Evolutionary conservation across 2,329 filamentous ascomycete species (phyloP).

Genomic region (Hymenotorrendiella dingleyae): DNA sequence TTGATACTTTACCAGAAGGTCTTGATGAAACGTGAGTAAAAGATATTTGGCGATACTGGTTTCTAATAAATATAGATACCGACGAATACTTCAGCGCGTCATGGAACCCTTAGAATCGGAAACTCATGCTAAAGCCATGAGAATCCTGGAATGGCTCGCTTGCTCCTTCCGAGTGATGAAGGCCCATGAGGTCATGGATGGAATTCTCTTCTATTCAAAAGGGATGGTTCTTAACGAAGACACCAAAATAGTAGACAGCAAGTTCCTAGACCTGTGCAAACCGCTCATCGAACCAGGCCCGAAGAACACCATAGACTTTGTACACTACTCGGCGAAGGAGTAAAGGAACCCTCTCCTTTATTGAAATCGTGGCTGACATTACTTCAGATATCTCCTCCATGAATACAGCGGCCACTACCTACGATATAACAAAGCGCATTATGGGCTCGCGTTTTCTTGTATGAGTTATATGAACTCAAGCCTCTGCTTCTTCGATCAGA

Average conservation of each 20-base stretch:
- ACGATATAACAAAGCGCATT: slow-evolving; percentile 7
- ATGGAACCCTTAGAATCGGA: neutral
- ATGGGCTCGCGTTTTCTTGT: slow-evolving; percentile 9
- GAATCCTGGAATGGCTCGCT: slow-evolving; percentile 13
- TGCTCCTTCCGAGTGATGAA: slow-evolving; percentile 12
- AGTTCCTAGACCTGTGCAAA: slow-evolving; percentile 8
- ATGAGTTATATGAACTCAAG: slow-evolving; percentile 9
- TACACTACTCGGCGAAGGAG: slow-evolving; percentile 16
- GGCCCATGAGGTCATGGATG: slow-evolving; percentile 11
- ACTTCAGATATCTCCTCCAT: slow-evolving; percentile 9
- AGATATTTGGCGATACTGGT: too few relatives aligned
- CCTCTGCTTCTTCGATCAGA: slow-evolving; percentile 2
- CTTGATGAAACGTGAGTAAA: slow-evolving; percentile 11
- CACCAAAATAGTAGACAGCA: slow-evolving; percentile 1
- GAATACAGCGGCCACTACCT: slow-evolving; percentile 9
- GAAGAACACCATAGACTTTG: slow-evolving; percentile 11
- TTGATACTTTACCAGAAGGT: slow-evolving; percentile 7
- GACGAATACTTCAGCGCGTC: slow-evolving; percentile 14
- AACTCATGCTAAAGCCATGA: neutral
- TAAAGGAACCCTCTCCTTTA: neutral
- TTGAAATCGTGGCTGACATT: neutral
- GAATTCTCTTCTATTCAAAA: slow-evolving; percentile 1
- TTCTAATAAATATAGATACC: slow-evolving; percentile 8
- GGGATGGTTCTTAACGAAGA: slow-evolving; percentile 3
- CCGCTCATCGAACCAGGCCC: slow-evolving; percentile 10